Evolutionary conservation across 345 rosid species (phyloP), one percentile per base, ranked within the genome.

Genomic region (Corymbia maculata): DNA sequence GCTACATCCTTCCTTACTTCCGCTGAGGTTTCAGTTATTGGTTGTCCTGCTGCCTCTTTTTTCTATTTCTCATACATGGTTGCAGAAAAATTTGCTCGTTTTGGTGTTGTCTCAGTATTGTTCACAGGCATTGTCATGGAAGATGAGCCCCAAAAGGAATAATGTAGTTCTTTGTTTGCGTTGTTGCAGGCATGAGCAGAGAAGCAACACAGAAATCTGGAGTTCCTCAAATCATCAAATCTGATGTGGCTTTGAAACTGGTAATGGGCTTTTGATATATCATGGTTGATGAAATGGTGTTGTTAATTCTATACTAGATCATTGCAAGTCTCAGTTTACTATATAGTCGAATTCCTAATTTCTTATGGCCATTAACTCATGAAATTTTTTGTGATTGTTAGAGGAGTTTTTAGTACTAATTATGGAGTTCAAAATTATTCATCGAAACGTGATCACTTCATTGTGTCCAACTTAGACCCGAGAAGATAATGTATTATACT

Each of bases 171-270:
- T 70, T 36, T 70, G 26, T 70, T 70, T 70, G 82, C 47, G 9
- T 70, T 70, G 47, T 70, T 70, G 26, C 47, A 70, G 47, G 82
- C 47, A 85, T 52, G 87, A 85, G 28, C 15, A 21, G 24, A 13
- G 87, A 85, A 52, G 49, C 21, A 2, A 52, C 50, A 2, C 66
- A 85, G 61, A 85, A 85, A 24, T 85, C 87, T 16, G 64, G 87
- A 52, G 64, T 57, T 52, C 87, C 87, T 85, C 57, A 32, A 52
- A 85, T 85, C n/a, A 57, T 85, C 15, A 26, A 42, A 52, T 85
- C 87, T 9, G 50, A n/a, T 1, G 45, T 44, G 47, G 87, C 87
- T 10, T 85, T 52, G 64, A 85, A 85, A 28, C 61, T 85, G 66
- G 87, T 85, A 85, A 52, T 32, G 24, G 24, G 47, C 61, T 85